Conservation (phyloP, 2,329 filamentous ascomycete species). For the Neopestalotiopsis rosae region DNA sequence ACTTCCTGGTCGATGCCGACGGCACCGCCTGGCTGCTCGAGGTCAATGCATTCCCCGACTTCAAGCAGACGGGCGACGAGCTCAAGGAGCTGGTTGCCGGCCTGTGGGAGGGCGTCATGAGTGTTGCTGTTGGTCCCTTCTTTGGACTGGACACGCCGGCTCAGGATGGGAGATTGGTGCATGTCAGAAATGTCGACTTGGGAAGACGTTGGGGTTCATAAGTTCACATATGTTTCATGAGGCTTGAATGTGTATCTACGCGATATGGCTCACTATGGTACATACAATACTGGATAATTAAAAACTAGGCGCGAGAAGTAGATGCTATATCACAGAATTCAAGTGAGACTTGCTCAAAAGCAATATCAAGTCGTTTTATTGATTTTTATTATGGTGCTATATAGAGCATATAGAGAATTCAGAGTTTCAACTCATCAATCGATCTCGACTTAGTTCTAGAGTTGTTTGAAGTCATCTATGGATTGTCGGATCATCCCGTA, state of each 20-base stretch:
- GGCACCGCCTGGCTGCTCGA: constrained; percentile 80
- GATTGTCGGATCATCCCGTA: too few relatives aligned
- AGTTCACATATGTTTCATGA: not conserved
- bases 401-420: too few relatives aligned
- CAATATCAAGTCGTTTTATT: too few relatives aligned
- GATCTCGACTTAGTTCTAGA: too few relatives aligned
- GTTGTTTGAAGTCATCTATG: too few relatives aligned
- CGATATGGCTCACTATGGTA: too few relatives aligned
- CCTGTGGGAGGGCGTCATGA: constrained; percentile 77
- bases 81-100: constrained; percentile 74
- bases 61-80: constrained; percentile 84
- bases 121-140: constrained; percentile 70
- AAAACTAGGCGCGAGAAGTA: too few relatives aligned
- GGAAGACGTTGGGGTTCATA: constrained; percentile 10
- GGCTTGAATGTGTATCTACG: not conserved
- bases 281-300: too few relatives aligned
- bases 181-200: constrained; percentile 19
- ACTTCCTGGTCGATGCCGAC: constrained; percentile 78
- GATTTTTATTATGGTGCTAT: too few relatives aligned
- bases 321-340: too few relatives aligned
- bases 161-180: constrained; percentile 10
- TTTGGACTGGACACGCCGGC: constrained; percentile 53
- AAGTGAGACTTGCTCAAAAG: too few relatives aligned
- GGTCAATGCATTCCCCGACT: constrained; percentile 96
- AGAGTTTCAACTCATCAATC: too few relatives aligned